A percentile compares a stretch with the other conserved stretches of the same genome.
phyloP scores from a whole-genome alignment of 495 filamentous ascomycete genomes.

The Daldinia childiae region DNA sequence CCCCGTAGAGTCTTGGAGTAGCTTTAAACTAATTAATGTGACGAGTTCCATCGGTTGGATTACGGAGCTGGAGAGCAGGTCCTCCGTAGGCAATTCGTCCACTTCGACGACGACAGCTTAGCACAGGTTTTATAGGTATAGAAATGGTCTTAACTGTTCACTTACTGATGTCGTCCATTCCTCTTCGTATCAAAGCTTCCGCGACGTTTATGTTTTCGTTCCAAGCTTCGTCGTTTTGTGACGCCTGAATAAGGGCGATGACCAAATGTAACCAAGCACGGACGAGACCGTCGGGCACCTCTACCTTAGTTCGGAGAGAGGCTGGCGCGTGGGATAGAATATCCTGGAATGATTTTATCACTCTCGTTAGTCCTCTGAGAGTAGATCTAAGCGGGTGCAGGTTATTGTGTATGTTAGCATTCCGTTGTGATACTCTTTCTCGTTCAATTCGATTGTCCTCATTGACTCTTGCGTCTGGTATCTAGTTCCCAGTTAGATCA shows the following conservation, averaged over 20 bases:
- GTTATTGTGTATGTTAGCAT: background rate
- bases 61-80: constrained; percentile 44
- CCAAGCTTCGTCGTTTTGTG: constrained; percentile 22
- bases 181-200: constrained; percentile 30
- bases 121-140: background rate
- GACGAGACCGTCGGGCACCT: constrained; percentile 44
- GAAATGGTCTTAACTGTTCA: background rate
- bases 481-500: constrained; percentile 8
- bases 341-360: constrained; percentile 40
- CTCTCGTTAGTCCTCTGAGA: constrained; percentile 34
- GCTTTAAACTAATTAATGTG: constrained; percentile 46
- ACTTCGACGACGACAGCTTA: constrained; percentile 16
- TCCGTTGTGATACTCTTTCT: background rate
- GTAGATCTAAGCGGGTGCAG: constrained; percentile 14
- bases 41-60: constrained; percentile 50
- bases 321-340: constrained; percentile 35
- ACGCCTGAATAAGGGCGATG: constrained; percentile 41
- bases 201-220: constrained; percentile 32
- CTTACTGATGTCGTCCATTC: constrained; percentile 35
- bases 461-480: background rate
- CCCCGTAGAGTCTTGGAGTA: constrained; percentile 46
- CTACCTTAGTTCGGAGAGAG: constrained; percentile 27
- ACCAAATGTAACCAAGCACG: constrained; percentile 49
- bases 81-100: constrained; percentile 20
- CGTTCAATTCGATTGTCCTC: background rate